Evolutionary conservation across 148 eudicot genomes (phyloP), one percentile per base, ranked within the genome.

Genomic region (Oxyria digyna): DNA sequence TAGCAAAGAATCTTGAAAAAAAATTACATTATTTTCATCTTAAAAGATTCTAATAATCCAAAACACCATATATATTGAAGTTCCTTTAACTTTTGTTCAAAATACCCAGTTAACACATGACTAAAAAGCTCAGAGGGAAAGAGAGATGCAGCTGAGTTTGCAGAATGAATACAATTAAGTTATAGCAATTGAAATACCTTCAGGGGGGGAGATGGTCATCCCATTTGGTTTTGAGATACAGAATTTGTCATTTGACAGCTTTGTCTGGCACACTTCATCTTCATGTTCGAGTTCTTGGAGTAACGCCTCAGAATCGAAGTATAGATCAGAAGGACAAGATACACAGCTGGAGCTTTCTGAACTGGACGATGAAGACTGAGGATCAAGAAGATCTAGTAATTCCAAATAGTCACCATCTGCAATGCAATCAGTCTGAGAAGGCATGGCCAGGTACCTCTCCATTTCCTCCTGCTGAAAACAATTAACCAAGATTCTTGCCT

Each of bases 361-460:
- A 67, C 79, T 85, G 37, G 83, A 81, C 50, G 83, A 69, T 27
- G 50, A 77, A 29, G 85, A 83, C 40, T 31, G 72, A 42, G 77
- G 75, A 67, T 74, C 78, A 37, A 29, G 73, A 62, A 87, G 83
- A 77, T 87, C 92, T 70, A 73, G 62, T 71, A 87, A 69, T 76
- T 79, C 89, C 84, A 87, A 72, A 79, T 33, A 87, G 75, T 85
- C 91, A 31, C 80, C 88, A 27, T 55, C 52, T 6, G 42, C 41
- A 45, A 82, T 6, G 70, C 62, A 78, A 42, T 83, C 76, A 31
- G 29, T 20, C 11, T 62, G 65, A 59, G 0, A 27, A 27, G 65
- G 65, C 65, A 59, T 59, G 8, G n/a, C 65, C 35, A 13, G 35
- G 65, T 59, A 69, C 43, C 29, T 43, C 43, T 66, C 71, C 71